Base-by-base conservation (phyloP, 208 protist species). In the Leishmania lainsoni region DNA sequence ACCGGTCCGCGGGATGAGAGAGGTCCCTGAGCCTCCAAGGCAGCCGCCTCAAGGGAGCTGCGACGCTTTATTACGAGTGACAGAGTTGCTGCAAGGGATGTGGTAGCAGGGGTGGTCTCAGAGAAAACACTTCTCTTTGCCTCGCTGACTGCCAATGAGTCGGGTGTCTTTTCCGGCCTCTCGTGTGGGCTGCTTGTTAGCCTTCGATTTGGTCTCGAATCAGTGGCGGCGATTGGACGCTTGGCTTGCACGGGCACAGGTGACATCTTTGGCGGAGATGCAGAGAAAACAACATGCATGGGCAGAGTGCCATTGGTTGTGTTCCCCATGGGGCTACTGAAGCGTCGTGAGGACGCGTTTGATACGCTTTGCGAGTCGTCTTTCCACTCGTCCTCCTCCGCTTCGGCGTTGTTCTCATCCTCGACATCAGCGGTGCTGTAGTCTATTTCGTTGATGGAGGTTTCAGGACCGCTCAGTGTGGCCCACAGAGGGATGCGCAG, bases 401-500 rank as follows among this genome's bases (percentile, higher is more conserved):
- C 61, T 0, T 52, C 75, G 9, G 75, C 61, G 2, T 75, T 54
- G 56, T 32, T 45, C 58, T 52, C 29, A 54, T 71, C 69, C 9
- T 70, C 63, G 4, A 59, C 81, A 56, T 91, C 87, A 1, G 84
- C 74, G 0, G 75, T 35, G 5, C 29, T 42, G 76, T 80, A 91
- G 77, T 91, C 77, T 45, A 91, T 85, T 22, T 76, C 74, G 0
- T 35, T 22, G 17, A 91, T 17, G 5, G 76, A 70, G 17, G 79
- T 51, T 26, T 72, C 74, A 0, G 84, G 63, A 17, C 88, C 88
- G 26, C 58, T 79, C 35, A 91, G 72, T 16, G 49, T 39, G 0
- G 78, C 88, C 80, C 71, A 87, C 16, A 91, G 85, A 14, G 75
- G 70, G 51, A 91, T 68, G 22, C 83, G 80, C 61, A 89, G 54